Base-by-base conservation (phyloP, 169 alveolate species). In the Plasmodium fragile region DNA sequence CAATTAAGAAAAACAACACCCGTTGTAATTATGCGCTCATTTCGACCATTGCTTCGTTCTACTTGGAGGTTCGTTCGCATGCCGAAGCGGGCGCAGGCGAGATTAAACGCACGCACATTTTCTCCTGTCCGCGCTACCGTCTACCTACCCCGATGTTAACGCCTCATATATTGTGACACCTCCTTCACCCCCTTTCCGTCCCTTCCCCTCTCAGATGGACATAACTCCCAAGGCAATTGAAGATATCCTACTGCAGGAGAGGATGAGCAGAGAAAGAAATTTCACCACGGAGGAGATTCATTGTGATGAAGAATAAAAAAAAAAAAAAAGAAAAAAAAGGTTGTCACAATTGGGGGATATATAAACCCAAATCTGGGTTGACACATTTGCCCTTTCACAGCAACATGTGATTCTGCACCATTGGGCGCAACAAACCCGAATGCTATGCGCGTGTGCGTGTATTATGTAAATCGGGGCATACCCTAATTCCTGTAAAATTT, bases 281-380 rank as follows among this genome's bases (percentile, higher is more conserved):
- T 90, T 49, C 73, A 70, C 49, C 45, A 90, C 91, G 30, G 91
- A 90, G 30, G 94, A 90, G 36, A 90, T 90, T 90, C 59, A 45
- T 16, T 90, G 92, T 69, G 94, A 90, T 90, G 92, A 90, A 6
- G 70, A 79, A 90, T 79, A 84, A 70, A 84, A 16, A 39, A n/a
- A 65, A 65, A 65, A 65, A 55, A n/a, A 55, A 55, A 55, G 72
- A 70, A 84, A 16, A 39, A 16, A 45, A 45, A 45, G 55, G 59
- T 6, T 65, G 13, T 65, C 36, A 65, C 75, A 65, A 65, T 65
- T 65, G 30, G 13, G 75, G 36, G n/a, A 18, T n/a, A n/a, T n/a
- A n/a, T 22, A 7, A 6, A 34, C 75, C 36, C 39, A 7, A 28
- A 65, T 25, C n/a, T 0, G 32, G 75, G 75, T 22, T 18, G 13